Base-by-base conservation (phyloP, 192 early-diverging fungal genomes). In the Allomyces javanicus region DNA sequence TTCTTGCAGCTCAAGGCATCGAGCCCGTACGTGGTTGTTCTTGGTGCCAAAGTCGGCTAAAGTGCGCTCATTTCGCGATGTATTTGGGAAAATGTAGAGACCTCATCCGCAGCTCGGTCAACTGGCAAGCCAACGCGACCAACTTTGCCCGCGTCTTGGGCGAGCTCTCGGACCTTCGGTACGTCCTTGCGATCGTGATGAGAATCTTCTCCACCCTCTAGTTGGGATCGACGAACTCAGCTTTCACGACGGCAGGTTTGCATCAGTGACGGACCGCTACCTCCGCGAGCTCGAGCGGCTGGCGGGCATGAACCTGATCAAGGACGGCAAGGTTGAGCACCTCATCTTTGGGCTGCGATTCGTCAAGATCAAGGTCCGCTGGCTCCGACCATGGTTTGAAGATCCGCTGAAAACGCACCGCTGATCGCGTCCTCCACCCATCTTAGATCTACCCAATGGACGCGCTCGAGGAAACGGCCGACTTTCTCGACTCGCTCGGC, bases 251-350 rank as follows among this genome's bases (percentile, higher is more conserved):
- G 0, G 17, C 21, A 75, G 79, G 50, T 99, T 99, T 72, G 83
- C 86, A 7, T 89, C 91, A 10, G 93, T 99, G 67, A 90, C 87
- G 63, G 94, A 94, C 70, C 81, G 91, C 44, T 97, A 97, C 67
- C 88, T 93, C 61, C 86, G 87, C 6, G 87, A 94, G 74, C 79
- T 97, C 10, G 89, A 89, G 74, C 75, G 68, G 80, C 78, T 63
- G 75, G 67, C n/a, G 69, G 76, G 10, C 76, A 77, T 68, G 74
- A 79, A 73, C 78, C 80, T 62, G 78, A 81, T 63, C 25, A 77
- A 81, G 64, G 91, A 96, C 65, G 74, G 80, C 45, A 91, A 91
- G 64, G 84, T 93, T 40, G 92, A 91, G 23, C 76, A 92, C 68
- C 71, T 94, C 17, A 87, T 97, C 65, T 83, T 87, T 17, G 85